Evolutionary conservation across 768 basidiomycete genomes (phyloP).

Genomic region (Pulveroboletus sp.): DNA sequence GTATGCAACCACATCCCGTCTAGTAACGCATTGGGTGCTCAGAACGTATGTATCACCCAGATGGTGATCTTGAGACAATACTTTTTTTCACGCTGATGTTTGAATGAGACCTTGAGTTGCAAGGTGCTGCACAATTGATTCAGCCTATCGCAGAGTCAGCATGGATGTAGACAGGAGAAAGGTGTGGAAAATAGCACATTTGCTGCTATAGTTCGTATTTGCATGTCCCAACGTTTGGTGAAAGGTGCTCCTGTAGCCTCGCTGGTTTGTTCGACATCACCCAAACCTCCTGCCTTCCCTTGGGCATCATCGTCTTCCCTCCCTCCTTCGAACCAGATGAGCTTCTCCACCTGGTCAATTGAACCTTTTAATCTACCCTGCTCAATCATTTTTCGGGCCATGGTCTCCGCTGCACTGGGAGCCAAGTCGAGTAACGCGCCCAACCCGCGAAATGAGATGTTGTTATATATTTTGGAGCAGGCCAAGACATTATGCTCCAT

Average conservation of each 20-base stretch:
- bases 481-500: slow-evolving; percentile 98
- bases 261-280: slow-evolving; percentile 78
- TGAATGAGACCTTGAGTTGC: slow-evolving; percentile 66
- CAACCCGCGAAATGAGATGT: slow-evolving; percentile 93
- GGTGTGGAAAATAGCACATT: slow-evolving; percentile 49
- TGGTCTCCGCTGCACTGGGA: slow-evolving; percentile 90
- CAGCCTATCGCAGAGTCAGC: slow-evolving; percentile 48
- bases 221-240: slow-evolving; percentile 94
- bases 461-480: slow-evolving; percentile 95
- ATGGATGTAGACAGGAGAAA: neutral
- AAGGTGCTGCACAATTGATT: slow-evolving; percentile 81
- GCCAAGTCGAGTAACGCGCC: slow-evolving; percentile 86
- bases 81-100: slow-evolving; percentile 17
- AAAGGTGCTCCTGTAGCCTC: slow-evolving; percentile 86
- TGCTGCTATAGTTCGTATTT: slow-evolving; percentile 83
- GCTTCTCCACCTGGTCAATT: slow-evolving; percentile 92
- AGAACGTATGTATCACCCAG: slow-evolving; percentile 11
- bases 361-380: slow-evolving; percentile 89
- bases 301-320: slow-evolving; percentile 89
- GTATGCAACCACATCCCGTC: slow-evolving; percentile 34
- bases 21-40: slow-evolving; percentile 22
- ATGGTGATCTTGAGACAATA: slow-evolving; percentile 8
- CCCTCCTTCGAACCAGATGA: slow-evolving; percentile 89
- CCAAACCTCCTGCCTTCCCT: slow-evolving; percentile 90
- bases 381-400: slow-evolving; percentile 98